A percentile compares a stretch with the other conserved stretches of the same genome.
Conservation (phyloP, 164 flowering plant species). For the Liquidambar formosana region DNA sequence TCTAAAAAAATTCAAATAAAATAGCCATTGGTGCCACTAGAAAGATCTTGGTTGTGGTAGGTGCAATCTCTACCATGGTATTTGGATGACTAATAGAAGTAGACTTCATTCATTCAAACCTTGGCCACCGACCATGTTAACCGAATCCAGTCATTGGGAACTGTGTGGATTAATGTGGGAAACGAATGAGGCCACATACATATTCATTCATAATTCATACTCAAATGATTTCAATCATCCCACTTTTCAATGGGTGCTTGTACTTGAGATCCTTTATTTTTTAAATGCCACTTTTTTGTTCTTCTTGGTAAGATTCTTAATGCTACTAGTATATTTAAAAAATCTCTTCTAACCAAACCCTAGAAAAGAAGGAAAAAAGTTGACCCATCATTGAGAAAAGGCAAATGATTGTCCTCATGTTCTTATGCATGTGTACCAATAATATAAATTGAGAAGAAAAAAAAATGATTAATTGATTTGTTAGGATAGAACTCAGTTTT, state of each 20-base stretch:
- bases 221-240: not conserved
- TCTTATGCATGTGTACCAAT: not conserved
- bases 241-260: not conserved
- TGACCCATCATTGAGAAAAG: not conserved
- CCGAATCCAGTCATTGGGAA: constrained; percentile 16
- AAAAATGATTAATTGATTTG: constrained; percentile 9
- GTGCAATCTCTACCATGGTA: not conserved
- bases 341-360: too few species aligned
- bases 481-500: not conserved
- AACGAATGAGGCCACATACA: not conserved
- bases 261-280: not conserved
- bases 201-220: not conserved
- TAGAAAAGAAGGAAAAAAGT: not conserved
- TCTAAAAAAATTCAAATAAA: too few species aligned
- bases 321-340: not conserved
- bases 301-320: too few species aligned
- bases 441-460: not conserved
- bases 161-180: constrained; percentile 1
- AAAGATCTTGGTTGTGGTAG: not conserved
- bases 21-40: not conserved
- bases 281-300: not conserved
- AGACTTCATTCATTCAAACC: constrained; percentile 15
- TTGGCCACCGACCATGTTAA: constrained; percentile 4
- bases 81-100: constrained; percentile 3
- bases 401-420: constrained; percentile 9